Conservation (phyloP, 371 early-diverging fungal genomes). For the Rhizomucor pusillus region DNA sequence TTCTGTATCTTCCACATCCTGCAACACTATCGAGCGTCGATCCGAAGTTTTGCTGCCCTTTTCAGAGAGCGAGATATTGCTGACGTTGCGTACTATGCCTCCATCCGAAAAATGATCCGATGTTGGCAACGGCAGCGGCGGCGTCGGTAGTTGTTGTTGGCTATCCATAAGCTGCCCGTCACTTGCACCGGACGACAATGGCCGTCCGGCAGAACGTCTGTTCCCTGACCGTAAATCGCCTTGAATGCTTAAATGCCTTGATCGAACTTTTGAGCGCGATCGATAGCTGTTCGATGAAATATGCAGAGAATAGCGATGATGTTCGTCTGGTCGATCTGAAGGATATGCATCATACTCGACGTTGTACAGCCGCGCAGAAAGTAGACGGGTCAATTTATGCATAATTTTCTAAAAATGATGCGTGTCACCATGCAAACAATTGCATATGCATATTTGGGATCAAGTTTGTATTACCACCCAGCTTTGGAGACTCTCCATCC, state of each 20-base stretch:
- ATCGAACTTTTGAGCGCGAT: slow-evolving; percentile 23
- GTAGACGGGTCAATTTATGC: slow-evolving; percentile 49
- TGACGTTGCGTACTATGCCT: slow-evolving; percentile 21
- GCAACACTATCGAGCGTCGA: slow-evolving; percentile 29
- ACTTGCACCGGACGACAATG: slow-evolving; percentile 26
- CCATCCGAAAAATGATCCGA: too few relatives aligned
- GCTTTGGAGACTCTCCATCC: slow-evolving; percentile 54
- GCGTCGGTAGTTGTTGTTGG: slow-evolving; percentile 8
- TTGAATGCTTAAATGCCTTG: slow-evolving; percentile 31
- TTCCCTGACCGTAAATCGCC: slow-evolving; percentile 11
- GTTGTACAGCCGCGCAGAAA: slow-evolving; percentile 49
- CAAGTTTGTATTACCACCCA: slow-evolving; percentile 47
- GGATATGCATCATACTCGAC: slow-evolving; percentile 47
- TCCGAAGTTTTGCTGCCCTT: slow-evolving; percentile 30
- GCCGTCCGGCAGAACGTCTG: slow-evolving; percentile 18
- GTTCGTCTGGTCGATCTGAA: slow-evolving; percentile 3
- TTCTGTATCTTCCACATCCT: slow-evolving; percentile 17
- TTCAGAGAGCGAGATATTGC: slow-evolving; percentile 37
- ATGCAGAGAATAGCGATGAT: not conserved
- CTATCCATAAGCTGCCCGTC: slow-evolving; percentile 22
- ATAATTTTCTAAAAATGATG: slow-evolving; percentile 46
- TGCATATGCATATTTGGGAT: not conserved
- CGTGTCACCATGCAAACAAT: not conserved
- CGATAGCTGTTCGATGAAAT: slow-evolving; percentile 7
- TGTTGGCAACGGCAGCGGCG: too few relatives aligned